phyloP scores from a whole-genome alignment of 1,139 yeast genomes.

The Saccharomyces hybrid region DNA sequence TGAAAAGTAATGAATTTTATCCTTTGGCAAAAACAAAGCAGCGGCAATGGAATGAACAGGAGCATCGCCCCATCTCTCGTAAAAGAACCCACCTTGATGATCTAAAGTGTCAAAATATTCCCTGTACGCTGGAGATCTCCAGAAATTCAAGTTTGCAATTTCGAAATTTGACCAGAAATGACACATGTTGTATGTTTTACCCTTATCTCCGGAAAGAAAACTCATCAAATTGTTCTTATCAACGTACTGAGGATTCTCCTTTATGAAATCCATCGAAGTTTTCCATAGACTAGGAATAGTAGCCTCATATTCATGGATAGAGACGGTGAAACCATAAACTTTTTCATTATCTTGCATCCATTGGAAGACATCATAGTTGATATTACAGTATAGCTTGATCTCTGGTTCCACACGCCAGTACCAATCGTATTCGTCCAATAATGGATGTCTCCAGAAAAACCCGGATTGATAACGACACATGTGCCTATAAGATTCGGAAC shows the following conservation, averaged over 20 bases:
- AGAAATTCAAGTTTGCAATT: conserved; percentile 63
- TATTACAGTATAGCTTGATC: conserved; percentile 66
- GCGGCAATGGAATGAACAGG: conserved; percentile 86
- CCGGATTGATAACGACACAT: conserved; percentile 94
- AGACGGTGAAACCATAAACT: conserved; percentile 70
- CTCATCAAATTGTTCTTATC: conserved; percentile 61
- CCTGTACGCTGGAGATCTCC: conserved; percentile 65
- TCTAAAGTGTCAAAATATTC: conserved; percentile 66
- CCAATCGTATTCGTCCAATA: conserved; percentile 67
- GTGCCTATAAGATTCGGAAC: conserved; percentile 60
- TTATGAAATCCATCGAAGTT: conserved; percentile 59
- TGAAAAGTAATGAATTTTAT: conserved; percentile 64
- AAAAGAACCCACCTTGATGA: conserved; percentile 77
- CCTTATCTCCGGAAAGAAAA: conserved; percentile 62
- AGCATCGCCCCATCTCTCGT: conserved; percentile 92
- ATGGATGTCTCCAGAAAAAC: conserved; percentile 74
- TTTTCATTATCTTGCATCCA: conserved; percentile 72
- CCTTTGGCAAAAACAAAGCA: conserved; percentile 57
- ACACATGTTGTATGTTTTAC: conserved; percentile 64
- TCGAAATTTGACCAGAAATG: conserved; percentile 89
- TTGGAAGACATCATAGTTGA: conserved; percentile 73
- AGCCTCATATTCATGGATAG: conserved; percentile 73
- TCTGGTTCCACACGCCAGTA: conserved; percentile 97
- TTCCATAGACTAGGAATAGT: conserved; percentile 81
- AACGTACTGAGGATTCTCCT: conserved; percentile 55